Evolutionary conservation across 495 filamentous ascomycete species (phyloP), one percentile per base, ranked within the genome.

Genomic region (Penicillium angulare): DNA sequence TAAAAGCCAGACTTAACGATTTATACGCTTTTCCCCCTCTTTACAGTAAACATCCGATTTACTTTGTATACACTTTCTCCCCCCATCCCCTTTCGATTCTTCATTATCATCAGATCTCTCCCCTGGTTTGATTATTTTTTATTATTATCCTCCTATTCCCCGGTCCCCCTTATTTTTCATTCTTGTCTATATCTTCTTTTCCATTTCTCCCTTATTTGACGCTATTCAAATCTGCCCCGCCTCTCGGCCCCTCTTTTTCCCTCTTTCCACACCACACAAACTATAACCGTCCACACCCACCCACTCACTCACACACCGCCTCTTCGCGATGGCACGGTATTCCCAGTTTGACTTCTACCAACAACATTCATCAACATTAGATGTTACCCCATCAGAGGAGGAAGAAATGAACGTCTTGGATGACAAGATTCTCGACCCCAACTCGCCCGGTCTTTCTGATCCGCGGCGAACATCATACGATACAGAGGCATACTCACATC

Each of bases 321-420:
- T 65, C 55, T 61, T 65, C 53, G 53, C 59, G 49, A 77, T 76
- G 73, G 69, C 74, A 44, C 64, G 67, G 61, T 75, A 69, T 66
- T 68, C 70, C 48, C 74, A 76, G 56, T 73, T 68, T 56, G 77
- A 85, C 55, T 86, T 76, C 66, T 86, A 86, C 68, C 74, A 81
- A 76, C 72, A 80, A 60, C 78, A 79, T 52, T 70, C 80, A 27
- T 72, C 85, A 58, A 72, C 82, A 27, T 73, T 87, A 67, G 82
- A 87, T 60, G 78, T 84, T 49, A 75, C 80, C 43, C 79, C 81
- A 56, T 85, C 86, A 53, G 87, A 91, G 54, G 88, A 92, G 51
- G 88, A 92, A 71, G 87, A 90, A 62, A 80, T 82, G 68, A 86
- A 81, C 65, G 86, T 91, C 67, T 74, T 95, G 55, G 89, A 95